Base-by-base conservation (phyloP, 2,329 filamentous ascomycete genomes). In the Magnaporthiopsis rhizophila region DNA sequence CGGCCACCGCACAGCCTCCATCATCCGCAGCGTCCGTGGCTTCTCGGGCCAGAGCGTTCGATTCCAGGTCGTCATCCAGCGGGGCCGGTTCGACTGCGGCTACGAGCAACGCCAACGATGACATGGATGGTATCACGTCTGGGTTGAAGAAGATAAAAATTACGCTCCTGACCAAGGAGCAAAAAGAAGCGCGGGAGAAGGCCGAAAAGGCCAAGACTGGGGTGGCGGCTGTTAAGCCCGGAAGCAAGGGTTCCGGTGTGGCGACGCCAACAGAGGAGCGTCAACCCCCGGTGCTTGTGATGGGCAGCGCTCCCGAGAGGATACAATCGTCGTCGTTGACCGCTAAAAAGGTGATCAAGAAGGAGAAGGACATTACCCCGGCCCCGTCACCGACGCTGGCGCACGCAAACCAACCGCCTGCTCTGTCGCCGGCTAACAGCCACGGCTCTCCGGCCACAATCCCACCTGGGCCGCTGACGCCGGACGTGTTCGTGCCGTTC, bases 61-160 rank as follows among this genome's bases (percentile, higher is more conserved):
- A 58, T 53, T 13, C 34, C 60, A 15, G 3, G 26, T 32, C 57
- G 24, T 2, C 57, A 15, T 24, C 28, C 12, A 58, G 57, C 57
- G 28, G 64, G 50, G 21, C 38, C 62, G n/a, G 45, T 62, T 32
- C 65, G 66, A 38, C 61, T n/a, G 1, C 38, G 66, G 59, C 68
- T 11, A 59, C 65, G 21, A n/a, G 45, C 6, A 67, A 67, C 18
- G 61, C 71, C 9, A 70, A 68, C 3, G 75, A 79, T 61, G 81
- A 81, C 61, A 71, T 88, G 50, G 83, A 87, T 63, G 80, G 75
- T 62, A 78, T 89, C 66, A 83, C 84, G 0, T 78, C 77, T 50
- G 81, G 83, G 1, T 83, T 88, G 80, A 86, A 83, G 71, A 86
- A 83, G 72, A 84, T 88, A 65, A 86, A 83, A 71, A 85, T 88